Evolutionary conservation across 2,329 filamentous ascomycete genomes (phyloP).

Genomic region (Epicoccum sorghinum): DNA sequence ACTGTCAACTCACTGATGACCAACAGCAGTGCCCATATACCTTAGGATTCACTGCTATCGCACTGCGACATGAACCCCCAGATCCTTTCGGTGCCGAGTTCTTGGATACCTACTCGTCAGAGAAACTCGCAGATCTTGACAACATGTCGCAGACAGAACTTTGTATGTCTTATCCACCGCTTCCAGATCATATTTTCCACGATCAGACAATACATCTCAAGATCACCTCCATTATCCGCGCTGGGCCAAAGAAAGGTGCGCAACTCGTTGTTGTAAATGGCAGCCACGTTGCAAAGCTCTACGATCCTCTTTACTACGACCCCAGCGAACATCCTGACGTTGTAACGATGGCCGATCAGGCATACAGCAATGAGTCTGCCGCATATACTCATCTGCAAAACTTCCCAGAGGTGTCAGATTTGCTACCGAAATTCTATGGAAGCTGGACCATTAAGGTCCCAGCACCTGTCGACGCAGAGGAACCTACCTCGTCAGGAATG

Average conservation of each 20-base stretch:
- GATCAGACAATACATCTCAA: neutral
- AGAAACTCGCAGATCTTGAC: no score
- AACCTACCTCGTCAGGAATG: neutral
- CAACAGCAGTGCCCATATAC: no score
- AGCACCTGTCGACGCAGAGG: neutral
- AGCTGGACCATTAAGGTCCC: neutral
- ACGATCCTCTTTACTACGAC: neutral
- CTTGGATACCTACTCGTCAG: no score
- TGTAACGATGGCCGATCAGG: neutral
- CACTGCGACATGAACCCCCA: no score
- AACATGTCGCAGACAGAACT: neutral
- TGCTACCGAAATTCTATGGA: no score
- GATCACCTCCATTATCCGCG: neutral
- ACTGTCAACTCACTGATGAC: no score
- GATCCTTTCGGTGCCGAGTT: no score
- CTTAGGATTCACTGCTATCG: no score
- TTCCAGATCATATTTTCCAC: neutral
- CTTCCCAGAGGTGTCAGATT: neutral
- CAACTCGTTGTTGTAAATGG: neutral
- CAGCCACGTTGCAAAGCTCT: neutral
- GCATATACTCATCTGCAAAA: neutral
- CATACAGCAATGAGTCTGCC: neutral
- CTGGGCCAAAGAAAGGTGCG: neutral
- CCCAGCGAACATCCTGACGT: neutral
- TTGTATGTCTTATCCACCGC: neutral